Base-by-base conservation (phyloP, 1,139 yeast species). In the Saccharomyces hybrid region DNA sequence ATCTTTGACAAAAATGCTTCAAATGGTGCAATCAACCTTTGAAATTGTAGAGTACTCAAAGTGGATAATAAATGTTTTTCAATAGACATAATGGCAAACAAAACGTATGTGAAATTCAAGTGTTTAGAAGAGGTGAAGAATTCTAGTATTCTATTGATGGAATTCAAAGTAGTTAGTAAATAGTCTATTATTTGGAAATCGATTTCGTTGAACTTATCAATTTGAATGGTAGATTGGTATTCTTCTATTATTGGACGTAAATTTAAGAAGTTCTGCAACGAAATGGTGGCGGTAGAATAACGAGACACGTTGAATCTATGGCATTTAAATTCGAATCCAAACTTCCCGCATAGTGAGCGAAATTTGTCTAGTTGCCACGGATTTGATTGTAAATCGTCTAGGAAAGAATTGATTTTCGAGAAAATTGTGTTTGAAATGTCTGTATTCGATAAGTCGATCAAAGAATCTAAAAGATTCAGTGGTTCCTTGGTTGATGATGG, bases 331-430 rank as follows among this genome's bases (percentile, higher is more conserved):
- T 48, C 44, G 51, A 38, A 28, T 47, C 44, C 44, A 19, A 38
- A 49, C 24, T 41, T 44, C 11, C 44, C 50, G 32, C 51, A 56
- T 24, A 56, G 42, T 34, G 58, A 41, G 41, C 56, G 49, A 44
- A 60, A 58, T 53, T 53, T 56, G 31, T 57, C 61, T 31, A 60
- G 49, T 53, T 51, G 52, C 62, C 61, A 58, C 38, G 61, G 58
- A 51, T 58, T 55, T 12, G 50, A 12, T 16, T 38, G 26, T 7
- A 60, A 44, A 24, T 55, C 60, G 19, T 55, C 53, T 41, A 58
- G 56, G 26, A 58, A 51, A 6, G 29, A 47, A 29, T 54, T 52
- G 28, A 61, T 60, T 19, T 52, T 56, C 21, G 47, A 41, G 28
- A 61, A 58, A 5, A 61, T 55, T 9, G 63, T 51, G 16, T 38